A percentile compares a stretch with the other conserved stretches of the same genome.
phyloP scores from a whole-genome alignment of 2,329 filamentous ascomycete species.

The Diaporthe capsici region DNA sequence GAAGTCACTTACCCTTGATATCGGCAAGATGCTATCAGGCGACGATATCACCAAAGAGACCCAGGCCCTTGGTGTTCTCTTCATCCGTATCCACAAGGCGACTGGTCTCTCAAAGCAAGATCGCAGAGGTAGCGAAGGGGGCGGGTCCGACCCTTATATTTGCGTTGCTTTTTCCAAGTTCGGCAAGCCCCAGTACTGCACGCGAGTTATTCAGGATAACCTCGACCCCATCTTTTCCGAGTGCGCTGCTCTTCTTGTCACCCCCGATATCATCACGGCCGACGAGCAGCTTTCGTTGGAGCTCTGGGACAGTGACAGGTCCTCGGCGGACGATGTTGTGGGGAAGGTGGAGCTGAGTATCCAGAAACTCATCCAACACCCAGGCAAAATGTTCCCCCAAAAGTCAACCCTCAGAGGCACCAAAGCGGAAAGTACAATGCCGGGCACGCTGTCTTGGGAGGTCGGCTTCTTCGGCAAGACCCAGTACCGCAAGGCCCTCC shows the following conservation, averaged over 20 bases:
- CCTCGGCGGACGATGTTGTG: constrained; percentile 93
- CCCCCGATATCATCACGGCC: constrained; percentile 89
- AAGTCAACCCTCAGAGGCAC: constrained; percentile 86
- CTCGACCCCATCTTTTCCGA: constrained; percentile 95
- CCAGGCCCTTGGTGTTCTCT: constrained; percentile 88
- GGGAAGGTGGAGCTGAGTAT: constrained; percentile 95
- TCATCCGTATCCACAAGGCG: constrained; percentile 91
- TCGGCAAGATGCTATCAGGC: constrained; percentile 90
- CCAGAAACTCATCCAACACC: constrained; percentile 94
- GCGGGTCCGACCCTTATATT: constrained; percentile 95
- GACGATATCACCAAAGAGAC: constrained; percentile 94
- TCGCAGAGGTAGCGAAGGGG: constrained; percentile 81
- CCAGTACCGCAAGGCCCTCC: constrained; percentile 84
- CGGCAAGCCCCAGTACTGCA: constrained; percentile 97
- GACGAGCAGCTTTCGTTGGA: constrained; percentile 95
- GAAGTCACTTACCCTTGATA: constrained; percentile 92
- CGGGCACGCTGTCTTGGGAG: constrained; percentile 94
- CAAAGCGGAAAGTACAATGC: constrained; percentile 89
- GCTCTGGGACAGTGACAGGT: constrained; percentile 95
- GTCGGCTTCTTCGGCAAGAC: constrained; percentile 96
- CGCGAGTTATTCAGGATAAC: constrained; percentile 94
- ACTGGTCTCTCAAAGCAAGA: constrained; percentile 93
- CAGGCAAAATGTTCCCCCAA: constrained; percentile 92
- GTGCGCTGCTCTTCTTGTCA: constrained; percentile 86
- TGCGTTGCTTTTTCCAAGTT: constrained; percentile 97